Base-by-base conservation (phyloP, 1,284 basidiomycete genomes). In the Fomes fomentarius region DNA sequence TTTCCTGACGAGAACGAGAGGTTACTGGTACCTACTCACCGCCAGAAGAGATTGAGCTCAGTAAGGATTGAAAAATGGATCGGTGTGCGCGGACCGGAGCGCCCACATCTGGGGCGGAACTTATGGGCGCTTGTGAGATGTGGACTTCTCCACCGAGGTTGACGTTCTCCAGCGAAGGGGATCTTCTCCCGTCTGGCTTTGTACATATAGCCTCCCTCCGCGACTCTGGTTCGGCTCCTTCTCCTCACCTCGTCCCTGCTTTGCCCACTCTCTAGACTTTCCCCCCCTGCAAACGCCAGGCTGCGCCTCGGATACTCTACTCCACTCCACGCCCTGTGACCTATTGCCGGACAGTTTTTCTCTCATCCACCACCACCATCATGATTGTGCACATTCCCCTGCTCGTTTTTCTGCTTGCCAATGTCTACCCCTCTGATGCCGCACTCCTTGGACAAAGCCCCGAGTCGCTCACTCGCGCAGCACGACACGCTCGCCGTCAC, bases 371-470 rank as follows among this genome's bases (percentile, higher is more conserved):
- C 47, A 30, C 39, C 35, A 47, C 56, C 46, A 45, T 24, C 31
- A 64, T 64, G 63, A 58, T 59, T 31, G n/a, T 59, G n/a, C 61
- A 58, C 52, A 31, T 65, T 48, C 56, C 58, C n/a, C 53, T 67
- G 41, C 41, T 72, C 47, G 50, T 77, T 50, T 61, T 74, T 30
- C 65, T 79, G 42, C 67, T 79, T 50, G 50, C 68, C 42, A 60
- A 46, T 50, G 67, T 76, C 46, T 56, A 64, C 11, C 63, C 70
- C 31, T 63, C 70, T n/a, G 69, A 70, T 19, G 73, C 73, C 35
- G 70, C 62, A 14, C 58, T 75, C 26, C 65, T 78, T 54, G 69
- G 72, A 35, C 72, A 74, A 50, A 66, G 72, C 51, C 58, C 77
- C 53, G 68, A 62, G 2, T n/a, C 66, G 19, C 54, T 58, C 48